phyloP scores from a whole-genome alignment of 2,329 filamentous ascomycete species.

The Colletotrichum higginsianum region DNA sequence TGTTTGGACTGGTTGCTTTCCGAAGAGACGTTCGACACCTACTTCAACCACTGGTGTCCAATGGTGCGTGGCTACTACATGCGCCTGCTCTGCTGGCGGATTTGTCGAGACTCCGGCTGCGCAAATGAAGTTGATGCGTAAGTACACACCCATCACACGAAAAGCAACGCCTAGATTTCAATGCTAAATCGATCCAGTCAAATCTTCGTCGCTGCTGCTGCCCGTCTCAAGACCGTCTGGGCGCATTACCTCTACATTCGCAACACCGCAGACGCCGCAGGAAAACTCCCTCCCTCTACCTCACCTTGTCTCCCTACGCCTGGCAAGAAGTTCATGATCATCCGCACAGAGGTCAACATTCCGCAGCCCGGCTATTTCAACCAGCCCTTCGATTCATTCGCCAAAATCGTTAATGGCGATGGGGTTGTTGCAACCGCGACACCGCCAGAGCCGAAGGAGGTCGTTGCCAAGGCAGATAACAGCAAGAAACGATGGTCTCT shows the following conservation, averaged over 20 bases:
- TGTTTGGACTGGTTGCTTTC: slow-evolving; percentile 84
- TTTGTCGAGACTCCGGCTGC: slow-evolving; percentile 82
- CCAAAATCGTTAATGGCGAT: slow-evolving; percentile 37
- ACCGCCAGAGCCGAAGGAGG: slow-evolving; percentile 34
- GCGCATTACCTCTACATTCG: slow-evolving; percentile 84
- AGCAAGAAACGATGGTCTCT: slow-evolving; percentile 75
- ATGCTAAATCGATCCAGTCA: slow-evolving; percentile 61
- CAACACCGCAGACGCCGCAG: slow-evolving; percentile 72
- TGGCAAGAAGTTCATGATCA: slow-evolving; percentile 88
- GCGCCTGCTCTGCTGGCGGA: slow-evolving; percentile 89
- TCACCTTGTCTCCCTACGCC: slow-evolving; percentile 89
- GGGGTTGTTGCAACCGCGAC: slow-evolving; percentile 32
- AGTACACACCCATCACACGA: slow-evolving; percentile 54
- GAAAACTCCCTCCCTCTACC: slow-evolving; percentile 76
- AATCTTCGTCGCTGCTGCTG: slow-evolving; percentile 78
- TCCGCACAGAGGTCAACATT: slow-evolving; percentile 78
- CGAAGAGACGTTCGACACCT: slow-evolving; percentile 81
- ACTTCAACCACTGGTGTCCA: slow-evolving; percentile 95
- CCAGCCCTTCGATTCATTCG: slow-evolving; percentile 65
- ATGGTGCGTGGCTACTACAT: slow-evolving; percentile 97
- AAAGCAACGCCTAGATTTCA: background rate
- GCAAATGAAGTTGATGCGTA: slow-evolving; percentile 77
- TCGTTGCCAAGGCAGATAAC: slow-evolving; percentile 47
- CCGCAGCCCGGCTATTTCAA: slow-evolving; percentile 63
- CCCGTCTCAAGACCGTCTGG: slow-evolving; percentile 81